A percentile compares a stretch with the other conserved stretches of the same genome.
These are phyloP conservation scores for Daldinia sp. DNA, from an alignment of 2,329 filamentous ascomycete genomes.

Conservation along the genomic window DNA sequence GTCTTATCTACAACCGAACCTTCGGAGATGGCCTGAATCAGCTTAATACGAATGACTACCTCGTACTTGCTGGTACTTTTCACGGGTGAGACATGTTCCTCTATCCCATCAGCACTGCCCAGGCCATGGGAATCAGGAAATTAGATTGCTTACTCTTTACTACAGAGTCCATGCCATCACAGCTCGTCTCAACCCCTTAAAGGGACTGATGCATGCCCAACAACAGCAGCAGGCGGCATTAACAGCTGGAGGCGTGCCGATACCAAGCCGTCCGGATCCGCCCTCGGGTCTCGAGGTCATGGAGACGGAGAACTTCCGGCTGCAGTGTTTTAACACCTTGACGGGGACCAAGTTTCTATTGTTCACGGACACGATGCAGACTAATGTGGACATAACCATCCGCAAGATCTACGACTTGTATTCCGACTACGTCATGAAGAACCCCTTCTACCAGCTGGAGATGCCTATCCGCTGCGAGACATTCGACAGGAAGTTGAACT, in stretches of 20 bases:
- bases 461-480: conserved; percentile 97
- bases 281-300: conserved; percentile 89
- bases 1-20: conserved; percentile 94
- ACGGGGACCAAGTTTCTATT: conserved; percentile 96
- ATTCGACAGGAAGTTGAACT: conserved; percentile 87
- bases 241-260: conserved; percentile 40
- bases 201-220: conserved; percentile 45
- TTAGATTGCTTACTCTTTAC: conserved; percentile 29
- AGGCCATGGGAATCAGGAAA: background rate
- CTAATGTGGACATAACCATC: conserved; percentile 86
- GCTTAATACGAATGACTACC: conserved; percentile 94
- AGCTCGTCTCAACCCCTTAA: conserved; percentile 70
- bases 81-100: conserved; percentile 74
- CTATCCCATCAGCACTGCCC: conserved; percentile 9
- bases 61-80: conserved; percentile 96
- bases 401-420: conserved; percentile 93
- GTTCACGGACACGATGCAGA: conserved; percentile 90
- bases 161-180: conserved; percentile 76
- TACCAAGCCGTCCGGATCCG: conserved; percentile 68
- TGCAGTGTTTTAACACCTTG: conserved; percentile 95
- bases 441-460: conserved; percentile 97
- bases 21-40: conserved; percentile 90
- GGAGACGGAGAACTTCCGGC: conserved; percentile 91
- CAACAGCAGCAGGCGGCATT: conserved; percentile 47
- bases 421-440: conserved; percentile 98